A percentile compares a stretch with the other conserved stretches of the same genome.
Evolutionary conservation across 371 early-diverging fungal species (phyloP).

Genomic region (Mucor ambiguus): DNA sequence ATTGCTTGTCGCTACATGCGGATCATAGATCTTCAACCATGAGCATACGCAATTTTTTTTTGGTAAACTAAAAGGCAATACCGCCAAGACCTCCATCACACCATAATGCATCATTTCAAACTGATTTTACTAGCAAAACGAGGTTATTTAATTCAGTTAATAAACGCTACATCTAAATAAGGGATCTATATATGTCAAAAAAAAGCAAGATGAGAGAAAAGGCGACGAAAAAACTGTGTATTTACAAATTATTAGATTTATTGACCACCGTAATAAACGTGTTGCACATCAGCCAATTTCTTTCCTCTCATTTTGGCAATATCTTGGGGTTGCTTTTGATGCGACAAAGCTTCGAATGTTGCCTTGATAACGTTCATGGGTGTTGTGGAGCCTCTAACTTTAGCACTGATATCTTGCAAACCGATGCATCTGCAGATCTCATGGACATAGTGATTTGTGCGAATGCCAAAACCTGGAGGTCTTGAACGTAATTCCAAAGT

Average conservation of each 20-base stretch:
- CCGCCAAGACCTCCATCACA: neutral
- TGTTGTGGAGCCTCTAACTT: slow-evolving; percentile 90
- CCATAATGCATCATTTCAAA: neutral
- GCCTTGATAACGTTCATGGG: slow-evolving; percentile 98
- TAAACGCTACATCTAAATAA: neutral
- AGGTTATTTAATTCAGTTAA: neutral
- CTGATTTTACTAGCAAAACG: neutral
- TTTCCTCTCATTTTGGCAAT: slow-evolving; percentile 91
- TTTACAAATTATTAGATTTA: slow-evolving; percentile 15
- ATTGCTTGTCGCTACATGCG: too few species aligned
- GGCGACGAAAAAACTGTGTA: neutral
- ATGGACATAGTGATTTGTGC: slow-evolving; percentile 92
- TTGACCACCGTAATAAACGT: slow-evolving; percentile 72
- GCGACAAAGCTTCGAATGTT: slow-evolving; percentile 89
- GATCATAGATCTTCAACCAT: too few species aligned
- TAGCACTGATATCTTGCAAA: slow-evolving; percentile 90
- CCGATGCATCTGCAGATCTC: slow-evolving; percentile 95
- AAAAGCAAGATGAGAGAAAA: neutral
- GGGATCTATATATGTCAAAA: neutral
- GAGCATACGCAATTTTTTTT: too few species aligned
- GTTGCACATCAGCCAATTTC: slow-evolving; percentile 89
- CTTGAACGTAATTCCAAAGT: slow-evolving; percentile 81
- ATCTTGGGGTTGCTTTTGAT: slow-evolving; percentile 84
- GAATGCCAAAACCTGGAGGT: slow-evolving; percentile 95
- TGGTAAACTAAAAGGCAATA: too few species aligned